These are phyloP conservation scores for Irpex rosettiformis DNA, from an alignment of 1,284 basidiomycete species.

Conservation along the genomic window DNA sequence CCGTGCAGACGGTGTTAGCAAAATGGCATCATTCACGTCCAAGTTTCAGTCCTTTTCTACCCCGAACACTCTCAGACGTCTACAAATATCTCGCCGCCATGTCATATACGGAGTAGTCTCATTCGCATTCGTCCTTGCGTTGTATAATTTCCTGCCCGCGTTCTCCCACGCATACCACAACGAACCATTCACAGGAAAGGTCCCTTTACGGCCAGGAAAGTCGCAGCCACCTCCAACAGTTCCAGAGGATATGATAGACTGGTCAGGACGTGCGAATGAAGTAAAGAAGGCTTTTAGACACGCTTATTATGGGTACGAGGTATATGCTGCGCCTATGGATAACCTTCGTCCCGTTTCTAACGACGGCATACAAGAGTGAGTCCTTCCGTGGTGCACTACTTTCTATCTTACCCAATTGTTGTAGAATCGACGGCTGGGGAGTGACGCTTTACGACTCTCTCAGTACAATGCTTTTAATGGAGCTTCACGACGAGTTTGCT, in stretches of 20 bases:
- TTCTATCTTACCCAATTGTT: not conserved
- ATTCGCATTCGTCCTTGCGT: not conserved
- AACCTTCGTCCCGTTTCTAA: conserved; percentile 57
- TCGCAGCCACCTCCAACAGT: not conserved
- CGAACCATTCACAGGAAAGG: not conserved
- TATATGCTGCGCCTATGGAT: conserved; percentile 54
- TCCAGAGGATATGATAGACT: conserved; percentile 21
- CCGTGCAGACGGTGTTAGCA: too few relatives aligned
- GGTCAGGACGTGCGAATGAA: conserved; percentile 50
- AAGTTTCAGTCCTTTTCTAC: not conserved
- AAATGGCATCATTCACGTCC: not conserved
- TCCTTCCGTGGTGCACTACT: conserved; percentile 1
- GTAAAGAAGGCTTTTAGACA: conserved; percentile 61
- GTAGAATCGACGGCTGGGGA: conserved; percentile 83
- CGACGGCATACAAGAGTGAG: conserved; percentile 48
- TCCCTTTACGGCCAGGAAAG: not conserved
- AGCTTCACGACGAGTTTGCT: conserved; percentile 73
- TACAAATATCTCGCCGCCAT: not conserved
- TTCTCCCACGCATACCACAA: not conserved
- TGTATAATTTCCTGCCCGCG: not conserved
- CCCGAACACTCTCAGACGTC: not conserved
- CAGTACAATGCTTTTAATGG: conserved; percentile 89
- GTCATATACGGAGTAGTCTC: not conserved
- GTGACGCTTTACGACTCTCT: conserved; percentile 80
- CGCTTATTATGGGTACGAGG: conserved; percentile 61